These are phyloP conservation scores for Talaromyces nanjingensis DNA, from an alignment of 495 filamentous ascomycete species.

Conservation along the genomic window DNA sequence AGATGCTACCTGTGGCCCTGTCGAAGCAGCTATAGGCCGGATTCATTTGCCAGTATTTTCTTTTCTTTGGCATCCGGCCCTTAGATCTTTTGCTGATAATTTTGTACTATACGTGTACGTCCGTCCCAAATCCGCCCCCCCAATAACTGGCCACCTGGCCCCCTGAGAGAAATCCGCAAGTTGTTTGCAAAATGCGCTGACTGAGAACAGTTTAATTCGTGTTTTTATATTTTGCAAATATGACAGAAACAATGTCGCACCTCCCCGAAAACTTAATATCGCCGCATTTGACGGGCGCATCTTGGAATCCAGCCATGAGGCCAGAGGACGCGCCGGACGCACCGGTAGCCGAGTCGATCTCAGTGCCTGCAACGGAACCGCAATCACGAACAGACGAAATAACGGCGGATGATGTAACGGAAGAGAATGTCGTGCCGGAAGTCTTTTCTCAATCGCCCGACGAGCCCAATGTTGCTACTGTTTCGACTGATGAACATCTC, in stretches of 20 bases:
- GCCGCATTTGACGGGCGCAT: conserved; percentile 8
- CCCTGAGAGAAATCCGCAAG: conserved; percentile 4
- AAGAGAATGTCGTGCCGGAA: not conserved
- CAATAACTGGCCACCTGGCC: conserved; percentile 9
- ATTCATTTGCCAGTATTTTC: not conserved
- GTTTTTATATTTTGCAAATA: conserved; percentile 11
- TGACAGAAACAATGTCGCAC: conserved; percentile 13
- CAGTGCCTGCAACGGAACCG: not conserved
- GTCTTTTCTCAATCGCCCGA: not conserved
- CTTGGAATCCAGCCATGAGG: conserved; percentile 39
- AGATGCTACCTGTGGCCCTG: not conserved
- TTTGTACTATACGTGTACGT: conserved; percentile 8
- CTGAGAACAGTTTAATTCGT: conserved; percentile 11
- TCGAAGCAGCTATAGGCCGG: not conserved
- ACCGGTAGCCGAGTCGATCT: not conserved
- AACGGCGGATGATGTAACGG: not conserved
- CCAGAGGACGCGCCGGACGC: conserved; percentile 18
- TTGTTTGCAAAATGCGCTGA: conserved; percentile 7
- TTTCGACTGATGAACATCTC: not conserved
- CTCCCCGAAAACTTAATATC: conserved; percentile 12
- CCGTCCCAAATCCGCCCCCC: conserved; percentile 4
- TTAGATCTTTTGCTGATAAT: not conserved
- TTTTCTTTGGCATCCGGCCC: not conserved
- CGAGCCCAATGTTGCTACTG: not conserved
- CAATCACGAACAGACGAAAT: not conserved